Evolutionary conservation across 768 basidiomycete species (phyloP).

Genomic region (Lentinula aciculospora): DNA sequence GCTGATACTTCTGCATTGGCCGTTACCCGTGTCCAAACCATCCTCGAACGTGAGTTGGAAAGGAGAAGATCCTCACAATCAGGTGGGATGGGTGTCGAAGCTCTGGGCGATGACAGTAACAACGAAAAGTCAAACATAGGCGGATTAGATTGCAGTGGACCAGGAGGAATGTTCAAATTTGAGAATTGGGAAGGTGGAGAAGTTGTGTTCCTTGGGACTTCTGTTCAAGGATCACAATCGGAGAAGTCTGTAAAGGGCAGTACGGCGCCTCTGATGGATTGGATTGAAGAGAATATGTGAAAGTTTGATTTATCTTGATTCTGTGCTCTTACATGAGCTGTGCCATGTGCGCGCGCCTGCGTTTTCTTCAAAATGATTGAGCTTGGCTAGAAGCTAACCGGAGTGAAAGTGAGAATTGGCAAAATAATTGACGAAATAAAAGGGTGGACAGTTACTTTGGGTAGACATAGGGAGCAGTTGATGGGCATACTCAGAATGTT

Average conservation of each 20-base stretch:
- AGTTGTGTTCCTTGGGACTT: constrained; percentile 61
- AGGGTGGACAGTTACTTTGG: too few relatives aligned
- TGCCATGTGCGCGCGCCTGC: too few relatives aligned
- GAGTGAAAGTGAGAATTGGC: too few relatives aligned
- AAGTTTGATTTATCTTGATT: neutral
- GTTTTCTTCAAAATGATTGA: too few relatives aligned
- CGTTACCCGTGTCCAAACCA: constrained; percentile 65
- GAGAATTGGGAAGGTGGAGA: constrained; percentile 83
- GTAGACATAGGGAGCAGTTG: too few relatives aligned
- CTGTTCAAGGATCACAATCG: constrained; percentile 24
- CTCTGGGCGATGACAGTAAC: constrained; percentile 49
- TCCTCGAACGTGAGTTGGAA: constrained; percentile 82
- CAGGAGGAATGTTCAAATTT: constrained; percentile 59
- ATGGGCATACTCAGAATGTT: too few relatives aligned
- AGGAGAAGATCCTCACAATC: constrained; percentile 63
- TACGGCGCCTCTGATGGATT: constrained; percentile 37
- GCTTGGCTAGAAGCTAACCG: too few relatives aligned
- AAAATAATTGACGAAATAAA: too few relatives aligned
- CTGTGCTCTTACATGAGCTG: neutral
- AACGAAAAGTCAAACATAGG: constrained; percentile 55
- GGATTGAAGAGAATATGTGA: constrained; percentile 40
- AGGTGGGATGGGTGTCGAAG: constrained; percentile 66
- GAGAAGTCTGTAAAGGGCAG: constrained; percentile 30
- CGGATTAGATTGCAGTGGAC: constrained; percentile 64
- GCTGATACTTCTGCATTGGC: constrained; percentile 28